phyloP scores from a whole-genome alignment of 1,284 basidiomycete genomes.

The Cutaneotrichosporon cutaneum region DNA sequence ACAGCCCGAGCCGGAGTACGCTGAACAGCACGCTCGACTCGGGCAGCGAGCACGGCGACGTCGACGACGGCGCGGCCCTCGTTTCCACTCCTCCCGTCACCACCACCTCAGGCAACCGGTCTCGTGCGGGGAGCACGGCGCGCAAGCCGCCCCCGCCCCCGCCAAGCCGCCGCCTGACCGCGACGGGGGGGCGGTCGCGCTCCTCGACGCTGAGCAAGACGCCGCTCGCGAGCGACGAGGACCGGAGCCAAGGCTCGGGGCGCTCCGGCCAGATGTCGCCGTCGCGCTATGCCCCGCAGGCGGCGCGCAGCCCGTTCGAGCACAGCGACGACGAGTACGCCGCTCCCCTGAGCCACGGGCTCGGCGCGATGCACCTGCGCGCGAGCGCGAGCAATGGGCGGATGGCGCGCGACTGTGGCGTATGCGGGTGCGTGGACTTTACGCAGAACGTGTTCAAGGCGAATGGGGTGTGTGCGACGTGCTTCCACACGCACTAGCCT shows the following conservation, averaged over 20 bases:
- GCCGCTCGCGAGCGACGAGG: slow-evolving; percentile 27
- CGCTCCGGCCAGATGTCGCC: slow-evolving; percentile 5
- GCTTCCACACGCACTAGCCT: slow-evolving; percentile 53
- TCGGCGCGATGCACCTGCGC: slow-evolving; percentile 41
- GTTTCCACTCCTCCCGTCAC: slow-evolving; percentile 14
- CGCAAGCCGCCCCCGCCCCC: slow-evolving; percentile 56
- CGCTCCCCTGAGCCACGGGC: not conserved
- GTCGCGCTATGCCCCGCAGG: slow-evolving; percentile 10
- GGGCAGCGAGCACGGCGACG: slow-evolving; percentile 38
- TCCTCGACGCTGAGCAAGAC: slow-evolving; percentile 11
- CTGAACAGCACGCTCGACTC: slow-evolving; percentile 2
- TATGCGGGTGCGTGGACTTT: slow-evolving; percentile 57
- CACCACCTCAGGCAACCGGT: slow-evolving; percentile 30
- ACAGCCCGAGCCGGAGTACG: slow-evolving; percentile 11
- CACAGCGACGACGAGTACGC: slow-evolving; percentile 19
- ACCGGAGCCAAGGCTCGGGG: slow-evolving; percentile 1
- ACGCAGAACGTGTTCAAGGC: slow-evolving; percentile 64
- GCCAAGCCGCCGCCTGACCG: slow-evolving; percentile 54
- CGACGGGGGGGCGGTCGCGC: slow-evolving; percentile 20
- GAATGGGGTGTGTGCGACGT: slow-evolving; percentile 63
- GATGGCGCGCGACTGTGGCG: slow-evolving; percentile 28
- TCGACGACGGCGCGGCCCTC: slow-evolving; percentile 18
- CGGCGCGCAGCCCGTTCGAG: slow-evolving; percentile 21
- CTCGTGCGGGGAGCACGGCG: slow-evolving; percentile 55
- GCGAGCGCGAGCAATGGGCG: slow-evolving; percentile 37